These are phyloP conservation scores for Blakeslea trispora DNA, from an alignment of 371 early-diverging fungal genomes.

Conservation along the genomic window DNA sequence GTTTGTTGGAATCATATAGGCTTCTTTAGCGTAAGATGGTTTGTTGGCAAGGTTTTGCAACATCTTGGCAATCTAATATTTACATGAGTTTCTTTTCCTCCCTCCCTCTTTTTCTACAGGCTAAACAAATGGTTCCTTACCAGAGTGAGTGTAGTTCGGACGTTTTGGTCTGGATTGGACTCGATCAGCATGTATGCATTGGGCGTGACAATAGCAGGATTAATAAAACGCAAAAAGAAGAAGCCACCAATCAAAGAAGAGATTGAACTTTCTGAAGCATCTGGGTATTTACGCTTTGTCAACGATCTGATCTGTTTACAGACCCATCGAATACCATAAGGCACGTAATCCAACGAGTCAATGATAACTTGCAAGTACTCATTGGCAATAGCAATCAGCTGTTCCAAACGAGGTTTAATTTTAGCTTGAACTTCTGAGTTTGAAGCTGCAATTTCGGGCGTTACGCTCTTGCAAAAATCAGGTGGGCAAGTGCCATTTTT, in stretches of 20 bases:
- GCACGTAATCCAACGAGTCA: conserved; percentile 76
- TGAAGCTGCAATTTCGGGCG: conserved; percentile 76
- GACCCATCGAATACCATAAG: conserved; percentile 98
- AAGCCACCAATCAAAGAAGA: conserved; percentile 97
- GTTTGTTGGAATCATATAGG: conserved; percentile 85
- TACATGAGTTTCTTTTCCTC: background rate
- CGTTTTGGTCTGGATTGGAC: conserved; percentile 74
- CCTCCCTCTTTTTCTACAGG: background rate
- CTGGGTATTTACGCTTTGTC: conserved; percentile 90
- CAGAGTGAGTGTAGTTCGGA: conserved; percentile 87
- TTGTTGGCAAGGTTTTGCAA: conserved; percentile 93
- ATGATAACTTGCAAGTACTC: conserved; percentile 85
- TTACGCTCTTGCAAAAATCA: conserved; percentile 71
- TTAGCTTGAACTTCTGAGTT: conserved; percentile 83
- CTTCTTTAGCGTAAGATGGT: conserved; percentile 87
- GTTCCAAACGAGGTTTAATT: conserved; percentile 79
- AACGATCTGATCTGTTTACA: conserved; percentile 95
- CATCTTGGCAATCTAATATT: conserved; percentile 80
- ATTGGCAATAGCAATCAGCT: conserved; percentile 85
- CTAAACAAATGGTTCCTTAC: conserved; percentile 35
- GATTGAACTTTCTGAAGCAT: conserved; percentile 84
- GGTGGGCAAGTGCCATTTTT: conserved; percentile 61
- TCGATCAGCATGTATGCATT: conserved; percentile 94
- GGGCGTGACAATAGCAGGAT: conserved; percentile 96
- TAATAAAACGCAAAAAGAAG: conserved; percentile 95